These are phyloP conservation scores for Tubosaeta brunneosetosa DNA, from an alignment of 768 basidiomycete species.

Conservation along the genomic window DNA sequence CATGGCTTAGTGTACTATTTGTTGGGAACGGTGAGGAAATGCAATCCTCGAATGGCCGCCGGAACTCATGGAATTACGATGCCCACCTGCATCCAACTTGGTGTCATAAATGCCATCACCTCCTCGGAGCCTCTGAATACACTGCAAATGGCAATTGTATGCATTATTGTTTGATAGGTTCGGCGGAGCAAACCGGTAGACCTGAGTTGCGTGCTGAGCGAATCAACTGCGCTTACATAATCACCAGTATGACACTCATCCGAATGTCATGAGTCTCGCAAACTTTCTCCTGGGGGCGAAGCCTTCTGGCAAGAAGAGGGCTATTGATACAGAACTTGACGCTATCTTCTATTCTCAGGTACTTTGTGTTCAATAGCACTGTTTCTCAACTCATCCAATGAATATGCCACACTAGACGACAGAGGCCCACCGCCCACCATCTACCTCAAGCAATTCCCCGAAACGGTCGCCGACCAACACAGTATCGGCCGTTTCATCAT, in stretches of 20 bases:
- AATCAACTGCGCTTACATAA: constrained; percentile 9
- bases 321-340: constrained; percentile 59
- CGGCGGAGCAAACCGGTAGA: too few relatives aligned
- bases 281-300: constrained; percentile 43
- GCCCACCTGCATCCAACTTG: too few relatives aligned
- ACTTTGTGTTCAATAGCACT: constrained; percentile 15
- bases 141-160: too few relatives aligned
- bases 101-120: too few relatives aligned
- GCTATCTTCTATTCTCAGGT: constrained; percentile 56
- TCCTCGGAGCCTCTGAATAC: too few relatives aligned
- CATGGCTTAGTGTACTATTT: constrained; percentile 37
- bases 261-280: constrained; percentile 47
- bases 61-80: too few relatives aligned
- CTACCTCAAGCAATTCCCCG: constrained; percentile 7
- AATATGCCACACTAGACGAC: constrained; percentile 8
- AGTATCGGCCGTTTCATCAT: constrained; percentile 20
- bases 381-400: constrained; percentile 9
- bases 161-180: too few relatives aligned
- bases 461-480: background rate
- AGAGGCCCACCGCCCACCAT: background rate
- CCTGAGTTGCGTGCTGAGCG: background rate
- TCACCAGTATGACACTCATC: background rate
- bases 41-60: too few relatives aligned
- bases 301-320: constrained; percentile 33
- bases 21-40: too few relatives aligned